Base-by-base conservation (phyloP, 2,329 filamentous ascomycete species). In the Pyricularia pennisetigena region DNA sequence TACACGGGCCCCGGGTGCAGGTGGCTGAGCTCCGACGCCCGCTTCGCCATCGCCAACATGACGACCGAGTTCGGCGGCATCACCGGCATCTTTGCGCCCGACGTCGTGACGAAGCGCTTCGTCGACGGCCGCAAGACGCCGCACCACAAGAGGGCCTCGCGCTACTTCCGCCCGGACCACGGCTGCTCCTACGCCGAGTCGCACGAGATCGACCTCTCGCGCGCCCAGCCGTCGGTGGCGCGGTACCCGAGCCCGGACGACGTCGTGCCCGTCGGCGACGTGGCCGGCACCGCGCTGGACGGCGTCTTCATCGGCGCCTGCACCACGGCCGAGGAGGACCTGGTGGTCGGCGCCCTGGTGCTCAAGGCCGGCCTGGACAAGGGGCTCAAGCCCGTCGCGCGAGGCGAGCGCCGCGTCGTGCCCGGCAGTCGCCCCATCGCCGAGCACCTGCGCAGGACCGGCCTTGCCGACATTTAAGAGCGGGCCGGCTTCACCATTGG, bases 301-400 rank as follows among this genome's bases (percentile, higher is more conserved):
- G 81, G 80, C 1, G 78, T 76, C 67, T 82, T 82, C 71, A 82
- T 82, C 26, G 81, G 81, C 1, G 81, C 81, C 1, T 82, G 80
- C 70, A 82, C 81, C 1, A 82, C 80, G 0, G 74, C 80, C 0
- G 79, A 81, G 67, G 80, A 82, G 70, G 80, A 82, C 67, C 71
- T 82, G 1, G 76, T 82, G 14, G 72, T 82, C 5, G 80, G 74
- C 0, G 80, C 77, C 0, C 72, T 82, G 4, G 78, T 82, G 2
- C 74, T 82, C 0, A 73, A 79, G 67, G 73, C 73, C 7, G 80
- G 79, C 0, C 68, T 82, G 9, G 72, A 75, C 26, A 72, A 70
- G 28, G 77, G 77, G 1, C 68, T 75, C 67, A 72, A 68, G 41
- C 76, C 77, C 1, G 69, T 75, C 3, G 65, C 65, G 4, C 71